phyloP scores from a whole-genome alignment of 805 yeast species.

The Lipomyces starkeyi region DNA sequence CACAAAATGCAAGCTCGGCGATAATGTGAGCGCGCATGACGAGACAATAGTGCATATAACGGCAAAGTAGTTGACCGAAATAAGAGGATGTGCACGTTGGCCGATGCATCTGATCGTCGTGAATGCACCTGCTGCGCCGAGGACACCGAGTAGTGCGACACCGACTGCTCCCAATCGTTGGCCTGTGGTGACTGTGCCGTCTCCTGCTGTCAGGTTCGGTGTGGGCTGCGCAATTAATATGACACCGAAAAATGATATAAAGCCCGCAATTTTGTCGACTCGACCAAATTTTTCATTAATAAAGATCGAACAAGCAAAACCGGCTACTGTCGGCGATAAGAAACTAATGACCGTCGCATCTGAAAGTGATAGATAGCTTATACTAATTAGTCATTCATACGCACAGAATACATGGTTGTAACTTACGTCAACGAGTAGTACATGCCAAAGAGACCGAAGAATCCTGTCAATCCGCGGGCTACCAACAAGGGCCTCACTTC shows the following conservation, averaged over 20 bases:
- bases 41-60: conserved; percentile 63
- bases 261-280: conserved; percentile 71
- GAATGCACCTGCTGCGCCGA: conserved; percentile 73
- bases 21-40: conserved; percentile 55
- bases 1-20: conserved; percentile 66
- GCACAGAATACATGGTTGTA: not conserved
- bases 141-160: conserved; percentile 68
- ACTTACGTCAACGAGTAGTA: conserved; percentile 66
- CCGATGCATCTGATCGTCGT: conserved; percentile 78
- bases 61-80: conserved; percentile 80
- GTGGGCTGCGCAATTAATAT: conserved; percentile 78
- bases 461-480: conserved; percentile 74
- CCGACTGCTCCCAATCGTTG: conserved; percentile 66
- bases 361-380: conserved; percentile 66
- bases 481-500: conserved; percentile 60
- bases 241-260: conserved; percentile 75
- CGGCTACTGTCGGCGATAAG: conserved; percentile 76
- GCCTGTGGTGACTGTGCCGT: conserved; percentile 55
- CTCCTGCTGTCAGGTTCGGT: conserved; percentile 27
- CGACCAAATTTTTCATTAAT: conserved; percentile 69
- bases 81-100: conserved; percentile 74
- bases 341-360: conserved; percentile 85
- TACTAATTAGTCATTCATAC: not conserved
- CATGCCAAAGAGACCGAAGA: conserved; percentile 78
- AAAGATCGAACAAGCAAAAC: conserved; percentile 70